These are phyloP conservation scores for Colletotrichum lindemuthianum DNA, from an alignment of 2,329 filamentous ascomycete genomes.

Conservation along the genomic window DNA sequence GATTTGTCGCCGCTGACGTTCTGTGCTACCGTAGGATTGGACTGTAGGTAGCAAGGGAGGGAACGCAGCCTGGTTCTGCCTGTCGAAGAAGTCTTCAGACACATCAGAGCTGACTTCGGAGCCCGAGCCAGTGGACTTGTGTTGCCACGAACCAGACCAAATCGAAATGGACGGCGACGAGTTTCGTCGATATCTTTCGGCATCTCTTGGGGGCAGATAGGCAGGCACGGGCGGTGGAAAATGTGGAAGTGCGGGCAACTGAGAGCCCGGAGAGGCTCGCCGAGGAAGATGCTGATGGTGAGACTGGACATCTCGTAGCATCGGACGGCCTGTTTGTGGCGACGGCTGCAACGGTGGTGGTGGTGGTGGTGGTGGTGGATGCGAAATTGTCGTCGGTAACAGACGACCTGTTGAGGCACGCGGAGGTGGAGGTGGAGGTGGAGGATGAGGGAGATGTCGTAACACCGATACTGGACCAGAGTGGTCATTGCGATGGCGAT, in stretches of 20 bases:
- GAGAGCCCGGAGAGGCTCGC: no score
- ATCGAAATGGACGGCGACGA: constrained; percentile 15
- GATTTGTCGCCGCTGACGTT: constrained; percentile 16
- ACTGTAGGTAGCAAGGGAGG: constrained; percentile 35
- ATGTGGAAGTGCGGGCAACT: no score
- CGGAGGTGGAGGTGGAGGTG: background rate
- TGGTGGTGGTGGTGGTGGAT: background rate
- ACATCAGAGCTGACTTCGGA: constrained; percentile 21
- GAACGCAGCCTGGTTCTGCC: constrained; percentile 22
- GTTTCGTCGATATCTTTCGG: background rate
- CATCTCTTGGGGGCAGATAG: background rate
- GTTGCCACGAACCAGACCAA: constrained; percentile 12
- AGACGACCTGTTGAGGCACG: background rate
- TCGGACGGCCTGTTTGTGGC: background rate
- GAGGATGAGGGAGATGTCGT: no score
- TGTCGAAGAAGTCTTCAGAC: constrained; percentile 18
- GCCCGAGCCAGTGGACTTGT: constrained; percentile 7
- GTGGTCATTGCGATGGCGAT: no score
- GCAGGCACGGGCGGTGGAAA: no score
- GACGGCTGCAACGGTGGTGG: constrained; percentile 13
- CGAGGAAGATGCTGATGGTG: no score
- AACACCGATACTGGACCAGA: no score
- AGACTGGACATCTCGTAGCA: background rate
- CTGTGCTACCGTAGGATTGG: background rate
- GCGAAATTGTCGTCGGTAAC: background rate